Evolutionary conservation across 441 rosid genomes (phyloP).

Genomic region (Erysimum pusillum): DNA sequence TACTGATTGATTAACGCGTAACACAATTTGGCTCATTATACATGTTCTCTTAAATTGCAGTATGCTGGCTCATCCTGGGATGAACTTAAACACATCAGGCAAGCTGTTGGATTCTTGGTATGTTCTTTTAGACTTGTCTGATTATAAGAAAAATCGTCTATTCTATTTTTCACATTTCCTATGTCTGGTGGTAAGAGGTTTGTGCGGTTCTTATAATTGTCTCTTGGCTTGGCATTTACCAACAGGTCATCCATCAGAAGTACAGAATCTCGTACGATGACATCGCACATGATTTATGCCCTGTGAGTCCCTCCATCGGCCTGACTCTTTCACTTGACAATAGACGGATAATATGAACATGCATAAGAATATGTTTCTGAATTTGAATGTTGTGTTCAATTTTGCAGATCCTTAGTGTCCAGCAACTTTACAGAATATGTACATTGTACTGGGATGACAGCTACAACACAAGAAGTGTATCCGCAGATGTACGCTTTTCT

Average conservation of each 20-base stretch:
- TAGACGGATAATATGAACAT: not conserved
- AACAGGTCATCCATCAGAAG: conserved; percentile 98
- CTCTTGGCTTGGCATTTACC: conserved; percentile 34
- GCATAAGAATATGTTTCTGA: not conserved
- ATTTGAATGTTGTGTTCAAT: conserved; percentile 27
- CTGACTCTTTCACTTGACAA: not conserved
- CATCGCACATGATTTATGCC: conserved; percentile 93
- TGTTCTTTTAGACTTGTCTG: conserved; percentile 37
- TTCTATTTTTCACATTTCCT: not conserved
- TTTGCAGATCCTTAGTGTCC: conserved; percentile 94
- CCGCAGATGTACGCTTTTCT: conserved; percentile 72
- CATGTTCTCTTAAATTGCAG: conserved; percentile 57
- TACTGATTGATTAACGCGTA: conserved; percentile 6
- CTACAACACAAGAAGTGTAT: conserved; percentile 97
- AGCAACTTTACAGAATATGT: conserved; percentile 97
- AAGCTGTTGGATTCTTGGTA: conserved; percentile 99
- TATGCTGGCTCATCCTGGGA: conserved; percentile 98
- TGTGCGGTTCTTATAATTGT: conserved; percentile 36
- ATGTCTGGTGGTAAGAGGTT: conserved; percentile 16
- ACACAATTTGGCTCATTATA: conserved; percentile 28
- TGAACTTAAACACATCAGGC: conserved; percentile 97
- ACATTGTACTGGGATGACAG: conserved; percentile 97
- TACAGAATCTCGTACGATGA: conserved; percentile 97
- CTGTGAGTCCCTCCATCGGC: conserved; percentile 59
- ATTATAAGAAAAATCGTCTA: not conserved